Evolutionary conservation across 2,329 filamentous ascomycete genomes (phyloP), one percentile per base, ranked within the genome.

Genomic region (Emergomyces africanus): DNA sequence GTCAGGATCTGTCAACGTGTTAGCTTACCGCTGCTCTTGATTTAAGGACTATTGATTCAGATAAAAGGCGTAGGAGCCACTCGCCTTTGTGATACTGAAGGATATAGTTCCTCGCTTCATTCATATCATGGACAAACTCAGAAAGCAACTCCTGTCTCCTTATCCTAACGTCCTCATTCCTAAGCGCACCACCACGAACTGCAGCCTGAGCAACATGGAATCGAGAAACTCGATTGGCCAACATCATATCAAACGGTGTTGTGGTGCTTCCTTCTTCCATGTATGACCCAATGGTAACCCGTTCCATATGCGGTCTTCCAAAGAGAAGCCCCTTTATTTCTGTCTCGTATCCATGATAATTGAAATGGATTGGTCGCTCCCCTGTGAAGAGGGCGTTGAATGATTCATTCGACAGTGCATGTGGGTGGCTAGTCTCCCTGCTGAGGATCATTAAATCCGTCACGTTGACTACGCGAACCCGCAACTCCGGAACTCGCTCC

Each of bases 191-290:
- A 1, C 76, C 78, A 49, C 69, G 71, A 54, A 86, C 64, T 2
- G 83, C 84, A 12, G 77, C 70, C 61, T 78, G 74, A 0, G 81
- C 81, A 23, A 86, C 76, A 66, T 86, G 78, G 64, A 80, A 87
- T 48, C 83, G 73, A 20, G 78, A 83, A 1, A 84, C 81, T 23
- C 73, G 65, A 65, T 88, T 87, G 4, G 80, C 69, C 1, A 87
- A 74, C 83, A 86, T 83, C 84, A 87, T 87, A 65, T 86, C 81
- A 64, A 87, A 86, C 1, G 84, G 84, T 1, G 83, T 87, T 0
- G 83, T 87, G 0, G 84, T 87, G 57, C 76, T 82, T 0, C 83
- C 84, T 68, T 87, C 84, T 66, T 87, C 84, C 30, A 77, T 78
- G 63, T 87, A 87, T 3, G 80, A 82, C 15, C 77, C 78, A 8